A percentile compares a stretch with the other conserved stretches of the same genome.
Conservation (phyloP, 2,329 filamentous ascomycete genomes). For the Aspergillus awamori region DNA sequence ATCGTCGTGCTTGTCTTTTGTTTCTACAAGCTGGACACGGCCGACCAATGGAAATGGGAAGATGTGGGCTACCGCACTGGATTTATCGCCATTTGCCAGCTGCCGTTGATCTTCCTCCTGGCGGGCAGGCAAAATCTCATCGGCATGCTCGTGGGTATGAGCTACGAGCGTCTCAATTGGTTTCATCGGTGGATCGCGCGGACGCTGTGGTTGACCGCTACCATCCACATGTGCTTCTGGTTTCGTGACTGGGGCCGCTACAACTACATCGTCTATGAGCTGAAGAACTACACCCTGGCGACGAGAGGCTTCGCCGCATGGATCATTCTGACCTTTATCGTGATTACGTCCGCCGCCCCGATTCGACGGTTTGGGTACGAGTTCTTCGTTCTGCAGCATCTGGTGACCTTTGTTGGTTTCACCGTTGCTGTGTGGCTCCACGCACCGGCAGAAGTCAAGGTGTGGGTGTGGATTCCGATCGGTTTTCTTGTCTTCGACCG, state of each 20-base stretch:
- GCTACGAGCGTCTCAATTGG: conserved; percentile 57
- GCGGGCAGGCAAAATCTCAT: conserved; percentile 60
- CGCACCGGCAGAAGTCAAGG: conserved; percentile 46
- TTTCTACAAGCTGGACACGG: conserved; percentile 58
- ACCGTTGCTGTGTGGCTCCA: conserved; percentile 54
- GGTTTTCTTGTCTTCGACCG: conserved; percentile 52
- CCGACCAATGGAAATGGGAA: conserved; percentile 56
- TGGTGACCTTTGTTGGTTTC: conserved; percentile 55
- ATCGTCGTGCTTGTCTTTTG: conserved; percentile 56
- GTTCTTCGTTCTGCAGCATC: conserved; percentile 57
- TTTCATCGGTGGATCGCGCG: conserved; percentile 57
- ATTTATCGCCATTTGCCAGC: conserved; percentile 55
- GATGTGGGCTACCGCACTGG: conserved; percentile 60
- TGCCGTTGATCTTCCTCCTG: conserved; percentile 60
- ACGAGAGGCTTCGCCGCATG: conserved; percentile 57
- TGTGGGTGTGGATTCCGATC: conserved; percentile 53
- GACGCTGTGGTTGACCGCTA: conserved; percentile 55
- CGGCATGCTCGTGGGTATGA: conserved; percentile 50
- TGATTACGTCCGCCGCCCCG: conserved; percentile 54
- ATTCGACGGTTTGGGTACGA: conserved; percentile 56
- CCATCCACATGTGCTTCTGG: conserved; percentile 60
- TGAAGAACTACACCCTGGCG: conserved; percentile 53
- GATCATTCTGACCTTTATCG: conserved; percentile 55
- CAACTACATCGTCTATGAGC: conserved; percentile 53
- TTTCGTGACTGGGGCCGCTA: conserved; percentile 56